These are phyloP conservation scores for Pleurotus tuoliensis DNA, from an alignment of 768 basidiomycete species.

Conservation along the genomic window DNA sequence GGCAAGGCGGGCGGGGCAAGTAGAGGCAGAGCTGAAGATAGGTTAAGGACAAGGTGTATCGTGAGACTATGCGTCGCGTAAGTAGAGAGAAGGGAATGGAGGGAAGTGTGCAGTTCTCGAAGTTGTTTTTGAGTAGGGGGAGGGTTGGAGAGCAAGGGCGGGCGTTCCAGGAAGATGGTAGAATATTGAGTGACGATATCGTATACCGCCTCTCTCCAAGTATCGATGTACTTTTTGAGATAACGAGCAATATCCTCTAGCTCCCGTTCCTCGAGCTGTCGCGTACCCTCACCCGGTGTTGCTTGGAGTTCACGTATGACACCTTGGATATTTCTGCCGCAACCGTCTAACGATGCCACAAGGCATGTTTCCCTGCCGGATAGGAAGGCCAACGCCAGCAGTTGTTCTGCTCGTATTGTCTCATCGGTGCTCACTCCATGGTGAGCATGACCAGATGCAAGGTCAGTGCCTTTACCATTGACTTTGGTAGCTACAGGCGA, in stretches of 20 bases:
- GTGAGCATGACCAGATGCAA: conserved; percentile 14
- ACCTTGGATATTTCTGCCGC: conserved; percentile 42
- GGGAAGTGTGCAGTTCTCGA: conserved; percentile 20
- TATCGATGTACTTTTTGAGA: conserved; percentile 83
- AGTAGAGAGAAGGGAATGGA: conserved; percentile 56
- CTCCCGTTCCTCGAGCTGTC: conserved; percentile 51
- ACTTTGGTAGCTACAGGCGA: neutral
- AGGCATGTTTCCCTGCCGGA: conserved; percentile 64
- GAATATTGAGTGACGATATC: conserved; percentile 89
- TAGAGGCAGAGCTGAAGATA: conserved; percentile 57
- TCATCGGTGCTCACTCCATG: conserved; percentile 19
- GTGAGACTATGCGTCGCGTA: conserved; percentile 62
- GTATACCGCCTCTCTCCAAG: conserved; percentile 90
- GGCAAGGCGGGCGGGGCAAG: conserved; percentile 64
- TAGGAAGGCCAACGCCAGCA: conserved; percentile 85
- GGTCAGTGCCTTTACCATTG: conserved; percentile 9
- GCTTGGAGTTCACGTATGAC: conserved; percentile 18
- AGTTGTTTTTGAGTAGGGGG: conserved; percentile 4
- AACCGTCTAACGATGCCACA: conserved; percentile 47
- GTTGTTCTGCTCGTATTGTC: conserved; percentile 50
- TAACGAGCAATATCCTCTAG: conserved; percentile 72
- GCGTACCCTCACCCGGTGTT: conserved; percentile 14
- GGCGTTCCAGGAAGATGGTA: conserved; percentile 81
- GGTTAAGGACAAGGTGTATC: conserved; percentile 55
- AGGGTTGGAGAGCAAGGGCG: conserved; percentile 28